Base-by-base conservation (phyloP, 495 filamentous ascomycete species). In the Podospora conica region DNA sequence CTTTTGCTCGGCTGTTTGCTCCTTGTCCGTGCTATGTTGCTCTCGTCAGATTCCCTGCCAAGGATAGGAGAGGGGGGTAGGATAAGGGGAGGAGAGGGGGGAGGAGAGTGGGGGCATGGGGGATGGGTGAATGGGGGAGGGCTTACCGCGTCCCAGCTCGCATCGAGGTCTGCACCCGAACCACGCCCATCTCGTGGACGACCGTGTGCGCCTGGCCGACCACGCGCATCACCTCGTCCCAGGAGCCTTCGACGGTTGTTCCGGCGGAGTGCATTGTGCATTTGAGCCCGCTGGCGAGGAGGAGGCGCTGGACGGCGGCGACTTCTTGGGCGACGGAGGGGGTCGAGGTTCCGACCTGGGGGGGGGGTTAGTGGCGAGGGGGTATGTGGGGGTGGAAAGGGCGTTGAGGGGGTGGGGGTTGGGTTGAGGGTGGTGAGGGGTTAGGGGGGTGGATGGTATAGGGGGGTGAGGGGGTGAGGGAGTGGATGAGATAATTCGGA, bases 181-280 rank as follows among this genome's bases (percentile, higher is more conserved):
- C 82, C 59, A 92, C 85, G 27, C 94, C 95, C 60, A 87, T 87
- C 69, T 88, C 79, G 73, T 98, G 95, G 28, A 98, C 84, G 55
- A 95, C 78, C 5, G 83, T 85, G 79, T 98, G 95, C 18, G 91
- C 92, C 77, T 96, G 92, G 7, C 95, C 95, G 75, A 98, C 93
- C 18, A 96, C 83, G 63, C 79, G 83, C 84, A 95, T 92, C 31
- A 96, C 93, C 54, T 89, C 84, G 67, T 96, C 91, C 94, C 94
- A 98, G 25, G 88, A 83, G 18, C 95, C 94, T 77, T 98, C 94
- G 48, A 98, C 84, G 0, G 94, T 97, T 0, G 93, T 97, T 20
- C 94, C 94, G 7, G 91, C 91, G 3, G 90, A 92, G 74, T 97
- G 94, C 92, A 98, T 94, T 59, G 84, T 85, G 73, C 92, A 94